These are phyloP conservation scores for Candida neerlandica DNA, from an alignment of 1,139 yeast species.

Conservation along the genomic window DNA sequence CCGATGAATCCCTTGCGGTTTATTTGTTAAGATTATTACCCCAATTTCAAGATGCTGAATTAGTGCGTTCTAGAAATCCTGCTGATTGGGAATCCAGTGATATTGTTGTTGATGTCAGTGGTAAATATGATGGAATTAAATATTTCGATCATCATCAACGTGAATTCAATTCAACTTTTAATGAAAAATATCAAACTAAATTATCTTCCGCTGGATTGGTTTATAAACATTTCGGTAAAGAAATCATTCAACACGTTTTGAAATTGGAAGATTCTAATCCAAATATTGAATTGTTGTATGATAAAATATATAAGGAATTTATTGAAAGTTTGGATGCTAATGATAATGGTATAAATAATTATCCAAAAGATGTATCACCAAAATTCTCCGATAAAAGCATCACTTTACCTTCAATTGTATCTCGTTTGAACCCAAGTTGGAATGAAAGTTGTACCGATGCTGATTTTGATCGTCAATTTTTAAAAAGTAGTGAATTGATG, in stretches of 20 bases:
- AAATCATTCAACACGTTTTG: conserved; percentile 57
- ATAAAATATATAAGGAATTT: conserved; percentile 79
- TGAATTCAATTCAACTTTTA: conserved; percentile 44
- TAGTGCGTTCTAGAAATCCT: conserved; percentile 83
- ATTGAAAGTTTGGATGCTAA: conserved; percentile 94
- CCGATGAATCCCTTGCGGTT: conserved; percentile 97
- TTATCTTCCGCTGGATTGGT: conserved; percentile 92
- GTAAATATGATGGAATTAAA: conserved; percentile 85
- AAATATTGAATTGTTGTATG: conserved; percentile 62
- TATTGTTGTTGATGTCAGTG: conserved; percentile 93
- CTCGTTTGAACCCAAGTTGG: conserved; percentile 87
- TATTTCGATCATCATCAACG: conserved; percentile 97
- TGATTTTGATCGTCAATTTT: conserved; percentile 67
- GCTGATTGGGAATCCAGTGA: conserved; percentile 84
- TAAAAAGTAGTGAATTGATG: conserved; percentile 76
- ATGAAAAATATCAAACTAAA: conserved; percentile 56
- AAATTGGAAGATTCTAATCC: conserved; percentile 33
- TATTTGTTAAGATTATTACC: conserved; percentile 80
- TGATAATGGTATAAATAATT: conserved; percentile 88
- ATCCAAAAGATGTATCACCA: conserved; percentile 50
- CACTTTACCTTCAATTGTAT: conserved; percentile 74
- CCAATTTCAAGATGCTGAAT: conserved; percentile 60
- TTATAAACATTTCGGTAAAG: conserved; percentile 90
- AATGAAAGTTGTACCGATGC: conserved; percentile 65
- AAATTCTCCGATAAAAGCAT: conserved; percentile 46